Conservation (phyloP, 306 rosid species). For the Potentilla sterilis region DNA sequence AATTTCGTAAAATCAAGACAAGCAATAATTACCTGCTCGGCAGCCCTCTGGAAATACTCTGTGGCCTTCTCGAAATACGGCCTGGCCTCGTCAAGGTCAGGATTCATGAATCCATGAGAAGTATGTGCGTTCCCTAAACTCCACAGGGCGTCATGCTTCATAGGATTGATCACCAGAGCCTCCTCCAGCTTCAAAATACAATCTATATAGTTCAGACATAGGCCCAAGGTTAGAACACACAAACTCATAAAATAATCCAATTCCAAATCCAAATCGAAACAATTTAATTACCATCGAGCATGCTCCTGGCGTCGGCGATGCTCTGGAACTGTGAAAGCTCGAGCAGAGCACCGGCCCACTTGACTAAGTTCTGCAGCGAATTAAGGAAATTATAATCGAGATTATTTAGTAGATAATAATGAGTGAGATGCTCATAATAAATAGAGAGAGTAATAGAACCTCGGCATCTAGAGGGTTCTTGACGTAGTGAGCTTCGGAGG, state of each 20-base stretch:
- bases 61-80: slow-evolving; percentile 57
- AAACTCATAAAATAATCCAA: background rate
- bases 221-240: background rate
- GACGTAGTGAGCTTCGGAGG: slow-evolving; percentile 58
- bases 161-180: slow-evolving; percentile 55
- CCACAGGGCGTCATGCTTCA: slow-evolving; percentile 75
- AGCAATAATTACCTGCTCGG: slow-evolving; percentile 37
- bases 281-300: slow-evolving; percentile 51
- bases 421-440: background rate
- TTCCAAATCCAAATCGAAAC: background rate
- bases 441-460: slow-evolving; percentile 32
- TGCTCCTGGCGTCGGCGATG: slow-evolving; percentile 42
- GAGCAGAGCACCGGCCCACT: slow-evolving; percentile 74
- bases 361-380: slow-evolving; percentile 57
- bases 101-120: slow-evolving; percentile 58
- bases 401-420: background rate
- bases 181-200: slow-evolving; percentile 69
- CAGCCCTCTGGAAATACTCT: slow-evolving; percentile 58
- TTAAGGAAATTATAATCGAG: background rate
- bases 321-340: slow-evolving; percentile 68
- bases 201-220: slow-evolving; percentile 29
- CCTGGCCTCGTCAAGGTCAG: slow-evolving; percentile 56
- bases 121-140: slow-evolving; percentile 66
- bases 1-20: background rate
- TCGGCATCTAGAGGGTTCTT: slow-evolving; percentile 67